Evolutionary conservation across 176 grass and related monocot genomes (phyloP).

Genomic region (Areca catechu): DNA sequence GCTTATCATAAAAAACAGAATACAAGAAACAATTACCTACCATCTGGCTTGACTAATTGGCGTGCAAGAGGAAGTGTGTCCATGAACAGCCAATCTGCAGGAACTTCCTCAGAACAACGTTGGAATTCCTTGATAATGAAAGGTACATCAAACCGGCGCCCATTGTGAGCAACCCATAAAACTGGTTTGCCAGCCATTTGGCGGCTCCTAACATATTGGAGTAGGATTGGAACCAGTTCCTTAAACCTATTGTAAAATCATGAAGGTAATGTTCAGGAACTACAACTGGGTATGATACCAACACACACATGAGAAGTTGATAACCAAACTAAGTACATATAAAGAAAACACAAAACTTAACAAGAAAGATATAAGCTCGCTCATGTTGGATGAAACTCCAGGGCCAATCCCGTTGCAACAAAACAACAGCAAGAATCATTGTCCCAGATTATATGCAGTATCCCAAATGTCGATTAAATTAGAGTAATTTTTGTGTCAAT

Average conservation of each 20-base stretch:
- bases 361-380: no score
- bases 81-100: conserved; percentile 66
- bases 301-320: no score
- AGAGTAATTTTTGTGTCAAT: no score
- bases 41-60: conserved; percentile 38
- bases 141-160: conserved; percentile 61
- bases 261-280: not conserved
- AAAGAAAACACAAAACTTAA: conserved; percentile 11
- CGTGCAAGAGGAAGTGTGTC: conserved; percentile 62
- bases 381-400: no score
- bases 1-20: no score
- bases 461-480: no score
- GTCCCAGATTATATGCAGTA: no score
- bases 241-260: conserved; percentile 45
- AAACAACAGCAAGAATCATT: no score
- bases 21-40: conserved; percentile 20
- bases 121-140: conserved; percentile 65
- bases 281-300: not conserved
- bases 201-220: conserved; percentile 64
- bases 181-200: conserved; percentile 57
- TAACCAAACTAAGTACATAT: not conserved
- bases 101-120: conserved; percentile 48
- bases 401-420: no score
- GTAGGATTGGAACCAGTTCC: conserved; percentile 44
- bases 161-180: conserved; percentile 76